phyloP scores from a whole-genome alignment of 257 asterid species.

The Penstemon eatonii region DNA sequence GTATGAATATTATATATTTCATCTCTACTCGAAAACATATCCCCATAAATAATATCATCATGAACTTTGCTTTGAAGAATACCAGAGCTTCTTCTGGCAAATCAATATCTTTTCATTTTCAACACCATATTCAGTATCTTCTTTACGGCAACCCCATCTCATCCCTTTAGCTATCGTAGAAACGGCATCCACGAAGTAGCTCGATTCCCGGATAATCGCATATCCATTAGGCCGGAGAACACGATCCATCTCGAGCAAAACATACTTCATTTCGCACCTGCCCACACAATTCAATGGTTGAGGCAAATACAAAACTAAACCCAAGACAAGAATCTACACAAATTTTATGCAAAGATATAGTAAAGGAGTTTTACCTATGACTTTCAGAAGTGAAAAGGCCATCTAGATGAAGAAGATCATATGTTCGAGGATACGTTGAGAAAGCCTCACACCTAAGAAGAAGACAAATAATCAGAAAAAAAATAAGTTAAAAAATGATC shows the following conservation, averaged over 20 bases:
- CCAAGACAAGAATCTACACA: neutral
- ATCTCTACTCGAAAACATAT: constrained; percentile 33
- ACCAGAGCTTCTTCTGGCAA: constrained; percentile 99
- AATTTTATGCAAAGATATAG: neutral
- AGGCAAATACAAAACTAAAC: neutral
- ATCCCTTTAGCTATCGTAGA: constrained; percentile 77
- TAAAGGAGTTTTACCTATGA: constrained; percentile 56
- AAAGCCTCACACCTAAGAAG: constrained; percentile 88
- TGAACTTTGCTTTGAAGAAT: constrained; percentile 61
- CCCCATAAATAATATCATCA: constrained; percentile 31
- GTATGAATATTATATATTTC: constrained; percentile 27
- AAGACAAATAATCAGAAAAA: constrained; percentile 16
- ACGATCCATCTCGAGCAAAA: constrained; percentile 93
- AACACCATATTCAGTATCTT: constrained; percentile 64
- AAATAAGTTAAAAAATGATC: too few relatives aligned
- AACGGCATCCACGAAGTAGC: constrained; percentile 63
- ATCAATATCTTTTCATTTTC: constrained; percentile 76
- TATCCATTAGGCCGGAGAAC: constrained; percentile 87
- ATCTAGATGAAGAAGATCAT: constrained; percentile 87
- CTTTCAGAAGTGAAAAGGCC: constrained; percentile 88
- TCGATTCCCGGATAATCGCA: constrained; percentile 78
- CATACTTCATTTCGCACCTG: constrained; percentile 95
- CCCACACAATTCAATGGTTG: neutral
- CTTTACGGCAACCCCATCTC: constrained; percentile 91
- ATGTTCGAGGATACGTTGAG: constrained; percentile 96